Evolutionary conservation across 139 green algal species (phyloP), one percentile per base, ranked within the genome.

Genomic region (Chlorella sp.): DNA sequence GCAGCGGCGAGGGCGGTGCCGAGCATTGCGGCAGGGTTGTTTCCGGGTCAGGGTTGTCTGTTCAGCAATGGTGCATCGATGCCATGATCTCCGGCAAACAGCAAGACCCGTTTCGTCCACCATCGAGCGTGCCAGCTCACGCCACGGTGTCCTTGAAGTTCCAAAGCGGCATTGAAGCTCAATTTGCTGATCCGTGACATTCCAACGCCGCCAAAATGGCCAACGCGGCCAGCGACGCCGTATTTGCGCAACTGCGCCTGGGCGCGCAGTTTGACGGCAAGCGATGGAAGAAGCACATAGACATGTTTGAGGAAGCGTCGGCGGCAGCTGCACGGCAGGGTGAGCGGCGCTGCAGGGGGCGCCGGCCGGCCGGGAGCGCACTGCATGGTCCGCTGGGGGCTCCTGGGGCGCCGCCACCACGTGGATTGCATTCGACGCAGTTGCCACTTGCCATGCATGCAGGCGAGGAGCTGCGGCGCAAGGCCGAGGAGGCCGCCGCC

Each of bases 221-320:
- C 17, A 78, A 48, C 4, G 80, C 81, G 84, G 48, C 67, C 28
- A 60, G 8, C 8, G 69, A 65, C 34, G 73, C 76, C 26, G 72
- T 90, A 0, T 90, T 90, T 14, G 54, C 65, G 1, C 38, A 82
- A 28, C 67, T 90, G n/a, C 56, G 62, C 43, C 44, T 89, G 32
- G 86, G 86, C 73, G 34, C 81, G 5, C 32, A 74, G 5, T 90
- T 90, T 41, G 82, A 90, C 30, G 76, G 46, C 38, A 82, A 83
- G 51, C 36, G 48, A 43, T 89, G 85, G 51, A 72, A 80, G 34
- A 89, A 89, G 43, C 67, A 89, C 22, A 79, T 89, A 20, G 51
- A 84, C 38, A 32, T 84, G 14, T 89, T 89, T 38, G 77, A 83
- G 16, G 44, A 36, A 32, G 36, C n/a, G 30, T 6, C 67, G 17